Base-by-base conservation (phyloP, 768 basidiomycete genomes). In the Psilocybe azurescens region DNA sequence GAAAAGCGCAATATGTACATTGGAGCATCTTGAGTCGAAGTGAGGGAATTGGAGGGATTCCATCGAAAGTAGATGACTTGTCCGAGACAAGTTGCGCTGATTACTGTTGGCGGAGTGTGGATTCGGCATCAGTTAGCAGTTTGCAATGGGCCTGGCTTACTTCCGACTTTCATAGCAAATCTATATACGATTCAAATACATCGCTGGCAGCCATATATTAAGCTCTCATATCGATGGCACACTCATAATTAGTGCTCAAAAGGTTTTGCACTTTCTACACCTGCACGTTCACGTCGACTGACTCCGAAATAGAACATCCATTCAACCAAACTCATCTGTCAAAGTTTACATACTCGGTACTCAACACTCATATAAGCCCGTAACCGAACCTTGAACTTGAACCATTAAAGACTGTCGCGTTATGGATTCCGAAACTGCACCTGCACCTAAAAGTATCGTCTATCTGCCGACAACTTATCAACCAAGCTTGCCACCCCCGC, bases 1-100 rank as follows among this genome's bases (percentile, higher is more conserved):
- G 79, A 91, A 95, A 81, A 69, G 62, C 0, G 88, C 89, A 38
- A 89, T 66, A 66, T 88, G 85, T 0, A 87, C 85, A 8, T 75
- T 75, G 0, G 77, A 78, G 1, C 75, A 66, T 20, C 77, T 65
- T 29, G 67, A 28, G 3, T 80, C 74, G 63, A 89, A 83, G 36
- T 89, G 84, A 41, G 84, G 76, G 70, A 85, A 90, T 49, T 67
- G 73, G 69, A 84, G 85, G 4, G 78, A 76, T 63, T 90, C 81
- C 86, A 92, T 87, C 13, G 41, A 4, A n/a, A 44, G n/a, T 44
- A 3, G n/a, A 13, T 44, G 41, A 16, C 46, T 44, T 11, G 41
- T 13, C 24, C n/a, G n/a, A n/a, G 14, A 54, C 33, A 33, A 33
- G 33, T 33, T 33, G 33, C 33, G 4, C 33, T 33, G 33, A 44